Base-by-base conservation (phyloP, 163 green algal species). In the Prototheca cutis region DNA sequence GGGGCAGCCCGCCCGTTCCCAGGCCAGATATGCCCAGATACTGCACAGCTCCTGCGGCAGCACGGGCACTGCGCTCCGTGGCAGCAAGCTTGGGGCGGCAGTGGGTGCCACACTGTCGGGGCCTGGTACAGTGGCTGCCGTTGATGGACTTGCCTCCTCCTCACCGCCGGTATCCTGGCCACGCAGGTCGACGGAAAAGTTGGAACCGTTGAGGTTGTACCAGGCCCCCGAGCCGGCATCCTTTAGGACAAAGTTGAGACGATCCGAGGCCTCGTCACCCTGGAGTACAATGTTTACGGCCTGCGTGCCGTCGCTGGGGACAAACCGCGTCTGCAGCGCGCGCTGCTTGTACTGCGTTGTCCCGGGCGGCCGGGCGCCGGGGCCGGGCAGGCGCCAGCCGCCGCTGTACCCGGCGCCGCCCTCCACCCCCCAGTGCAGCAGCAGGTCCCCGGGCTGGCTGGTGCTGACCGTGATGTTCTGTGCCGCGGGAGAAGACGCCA, bases 11-110 rank as follows among this genome's bases (percentile, higher is more conserved):
- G 75, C 75, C 32, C 80, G 45, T 72, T 98, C 90, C 92, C 92
- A 98, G 49, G 89, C 81, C 32, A 97, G 81, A 76, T 95, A 99
- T 2, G 92, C 81, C 85, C 93, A 96, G 58, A 96, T 90, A 60
- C 90, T 85, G 40, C 78, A 87, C 59, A 99, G 80, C 48, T 95
- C 81, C 56, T 89, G 74, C 3, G 85, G 81, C 40, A 93, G 13
- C 18, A 54, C 32, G 34, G 54, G 30, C 40, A 55, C 23, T 30
- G 29, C 57, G 21, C n/a, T 63, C 25, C 2, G 24, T 10, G 10
- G 25, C 21, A 2, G 28, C 17, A n/a, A 48, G 13, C 18, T 15
- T 13, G 23, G 29, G 34, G 13, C n/a, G 28, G 40, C 6, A 3
- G 29, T 27, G 25, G 30, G 24, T 24, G 6, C 30, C 31, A 19